Evolutionary conservation across 2,329 filamentous ascomycete species (phyloP), one percentile per base, ranked within the genome.

Genomic region (Aspergillus tanneri): DNA sequence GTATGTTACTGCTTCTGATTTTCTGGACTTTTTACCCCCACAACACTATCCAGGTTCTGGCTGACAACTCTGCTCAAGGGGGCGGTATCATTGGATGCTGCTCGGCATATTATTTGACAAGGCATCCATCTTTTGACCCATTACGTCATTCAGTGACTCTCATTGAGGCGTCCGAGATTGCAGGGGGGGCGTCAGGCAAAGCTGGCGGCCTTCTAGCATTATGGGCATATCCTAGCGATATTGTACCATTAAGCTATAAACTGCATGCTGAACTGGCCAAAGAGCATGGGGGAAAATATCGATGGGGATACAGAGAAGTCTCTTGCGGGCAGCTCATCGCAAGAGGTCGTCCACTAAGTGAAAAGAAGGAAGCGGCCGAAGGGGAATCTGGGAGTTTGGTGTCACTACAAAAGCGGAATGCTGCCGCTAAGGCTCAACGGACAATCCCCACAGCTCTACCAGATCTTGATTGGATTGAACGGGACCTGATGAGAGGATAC

Each of bases 61-160:
- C 52, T 60, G 38, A 60, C 50, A 43, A 30, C 6, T 46, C 32
- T 36, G 16, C 23, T 16, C 19, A 43, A 90, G 90, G 92, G 58
- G 92, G 90, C 58, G 92, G 92, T 60, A 90, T 97, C 55, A 95
- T 97, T 61, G 93, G 93, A 63, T 87, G 84, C 67, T 93, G 89
- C 41, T 90, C 88, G 4, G 91, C 92, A 49, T 97, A 97, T 71
- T 97, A 85, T 65, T 77, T 97, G 35, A 93, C 90, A 2, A 85
- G 88, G 55, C 91, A 97, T 67, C 84, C 88, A 22, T 84, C 81
- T 23, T 97, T 88, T 73, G 80, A 93, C 66, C 83, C 85, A 34
- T 71, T 80, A 18, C 80, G 82, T 44, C 88, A 96, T 67, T 85
- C 78, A 44, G 86, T 97, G 61, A 95, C 88, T 1, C 77, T 99